Base-by-base conservation (phyloP, 2,329 filamentous ascomycete species). In the Aurifilum marmelostoma region DNA sequence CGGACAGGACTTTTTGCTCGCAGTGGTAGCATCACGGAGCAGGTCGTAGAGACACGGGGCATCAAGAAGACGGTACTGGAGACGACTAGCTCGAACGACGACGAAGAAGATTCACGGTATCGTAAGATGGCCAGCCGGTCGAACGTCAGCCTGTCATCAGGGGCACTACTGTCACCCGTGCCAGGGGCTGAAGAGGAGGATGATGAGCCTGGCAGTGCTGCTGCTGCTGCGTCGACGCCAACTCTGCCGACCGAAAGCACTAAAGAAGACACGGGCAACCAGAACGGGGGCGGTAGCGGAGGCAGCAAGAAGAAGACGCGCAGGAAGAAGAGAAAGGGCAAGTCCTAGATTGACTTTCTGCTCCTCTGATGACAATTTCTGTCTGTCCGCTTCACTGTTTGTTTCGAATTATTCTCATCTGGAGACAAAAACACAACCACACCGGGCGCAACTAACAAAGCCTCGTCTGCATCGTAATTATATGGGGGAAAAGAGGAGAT, bases 1-100 rank as follows among this genome's bases (percentile, higher is more conserved):
- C 54, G 67, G 54, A 69, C 65, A 7, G 64, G 67, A 11, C 67
- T 71, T 2, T 82, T 84, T 5, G 89, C 89, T 7, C 85, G 91
- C 68, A 92, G 89, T 73, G 92, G 92, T 37, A 92, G 90, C 76
- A 93, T 94, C 74, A 93, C 91, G 0, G 91, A 94, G 78, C 92
- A 91, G 71, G 83, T 92, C n/a, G 82, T 94, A 67, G 90, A 94
- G 75, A 83, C 90, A 2, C 88, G 90, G 67, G 92, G 92, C 2
- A 85, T 94, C 65, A 88, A 88, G 72, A 95, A 95, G 79, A 87
- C 93, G 59, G 87, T 95, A 0, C 82, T 95, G 16, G 79, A 80
- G 70, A 79, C 77, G 8, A 76, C 73, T 2, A 78, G 76, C 69
- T 78, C 78, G 16, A 74, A 75, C 12, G 77, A 80, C 12, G 79